Base-by-base conservation (phyloP, 768 basidiomycete species). In the Xanthoconium purpureum region DNA sequence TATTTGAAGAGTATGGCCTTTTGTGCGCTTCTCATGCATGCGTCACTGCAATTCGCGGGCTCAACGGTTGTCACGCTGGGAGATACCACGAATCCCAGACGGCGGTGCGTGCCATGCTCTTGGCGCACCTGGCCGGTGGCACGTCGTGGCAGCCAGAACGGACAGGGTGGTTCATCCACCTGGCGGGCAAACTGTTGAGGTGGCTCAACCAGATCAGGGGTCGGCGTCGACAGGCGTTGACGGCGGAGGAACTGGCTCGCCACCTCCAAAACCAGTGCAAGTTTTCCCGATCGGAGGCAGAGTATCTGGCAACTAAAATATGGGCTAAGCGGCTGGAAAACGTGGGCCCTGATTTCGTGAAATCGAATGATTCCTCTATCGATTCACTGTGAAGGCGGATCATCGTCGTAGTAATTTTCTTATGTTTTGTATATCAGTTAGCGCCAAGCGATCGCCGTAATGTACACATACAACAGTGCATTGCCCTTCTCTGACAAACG, bases 11-110 rank as follows among this genome's bases (percentile, higher is more conserved):
- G 13, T 64, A 58, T 46, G 30, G 30, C 0, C 64, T 68, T 35
- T 58, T 50, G 33, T 66, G 73, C 24, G 47, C 59, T 17, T 74
- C 72, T 5, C 71, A 75, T 17, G 76, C 69, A 0, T 79, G 78
- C 52, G 56, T 79, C 58, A 77, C 75, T 3, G 72, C 75, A 4
- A 73, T 47, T 28, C 60, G 61, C 29, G 68, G 75, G 24, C 59
- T 62, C 49, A 54, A 66, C 0, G 42, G 65, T 32, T 62, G 49
- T 32, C 63, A 68, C 29, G 57, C 60, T 28, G 53, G 54, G 8
- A 73, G 66, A 47, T 77, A 77, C 52, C 54, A 63, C 12, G 63
- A 72, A 50, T 78, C 76, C 10, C 73, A 60, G 50, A 30, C 14
- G 51, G 63, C 53, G 20, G 32, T 73, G 14, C 65, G 66, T 55